Evolutionary conservation across 2,329 filamentous ascomycete species (phyloP).

Genomic region (Fusarium sp.): DNA sequence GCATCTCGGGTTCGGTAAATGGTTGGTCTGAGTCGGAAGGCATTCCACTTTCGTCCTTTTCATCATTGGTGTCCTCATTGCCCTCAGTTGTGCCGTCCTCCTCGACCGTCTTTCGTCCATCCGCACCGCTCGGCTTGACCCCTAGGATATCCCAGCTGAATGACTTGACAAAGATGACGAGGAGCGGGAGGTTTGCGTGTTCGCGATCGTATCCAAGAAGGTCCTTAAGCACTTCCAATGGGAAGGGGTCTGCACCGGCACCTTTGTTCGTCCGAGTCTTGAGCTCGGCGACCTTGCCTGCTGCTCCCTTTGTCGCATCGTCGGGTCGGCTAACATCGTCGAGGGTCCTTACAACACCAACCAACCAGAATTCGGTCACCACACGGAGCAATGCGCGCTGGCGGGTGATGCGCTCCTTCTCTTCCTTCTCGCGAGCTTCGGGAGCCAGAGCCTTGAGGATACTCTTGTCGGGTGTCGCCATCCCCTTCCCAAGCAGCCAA

Average conservation of each 20-base stretch:
- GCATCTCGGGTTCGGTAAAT: constrained; percentile 80
- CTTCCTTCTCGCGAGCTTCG: constrained; percentile 92
- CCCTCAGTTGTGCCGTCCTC: constrained; percentile 77
- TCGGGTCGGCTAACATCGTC: constrained; percentile 73
- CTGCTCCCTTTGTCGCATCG: constrained; percentile 70
- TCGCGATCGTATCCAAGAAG: constrained; percentile 93
- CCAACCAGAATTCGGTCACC: constrained; percentile 96
- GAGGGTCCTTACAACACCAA: constrained; percentile 86
- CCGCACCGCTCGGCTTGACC: constrained; percentile 75
- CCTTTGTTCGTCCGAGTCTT: constrained; percentile 70
- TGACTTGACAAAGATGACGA: constrained; percentile 95
- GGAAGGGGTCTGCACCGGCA: constrained; percentile 86
- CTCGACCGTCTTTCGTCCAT: constrained; percentile 85
- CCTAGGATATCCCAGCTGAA: constrained; percentile 97
- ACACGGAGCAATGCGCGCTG: constrained; percentile 89
- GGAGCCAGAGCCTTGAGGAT: constrained; percentile 80
- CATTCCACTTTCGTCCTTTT: constrained; percentile 35
- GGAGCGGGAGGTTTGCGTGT: constrained; percentile 88
- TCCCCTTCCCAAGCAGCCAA: constrained; percentile 90
- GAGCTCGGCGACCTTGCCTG: constrained; percentile 71
- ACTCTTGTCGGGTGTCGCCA: constrained; percentile 90
- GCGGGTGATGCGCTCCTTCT: constrained; percentile 89
- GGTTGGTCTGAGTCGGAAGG: constrained; percentile 72
- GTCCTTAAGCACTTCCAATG: constrained; percentile 97
- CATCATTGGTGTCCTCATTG: constrained; percentile 56